A percentile compares a stretch with the other conserved stretches of the same genome.
Conservation (phyloP, 768 basidiomycete genomes). For the Leccinum longicurvipes region DNA sequence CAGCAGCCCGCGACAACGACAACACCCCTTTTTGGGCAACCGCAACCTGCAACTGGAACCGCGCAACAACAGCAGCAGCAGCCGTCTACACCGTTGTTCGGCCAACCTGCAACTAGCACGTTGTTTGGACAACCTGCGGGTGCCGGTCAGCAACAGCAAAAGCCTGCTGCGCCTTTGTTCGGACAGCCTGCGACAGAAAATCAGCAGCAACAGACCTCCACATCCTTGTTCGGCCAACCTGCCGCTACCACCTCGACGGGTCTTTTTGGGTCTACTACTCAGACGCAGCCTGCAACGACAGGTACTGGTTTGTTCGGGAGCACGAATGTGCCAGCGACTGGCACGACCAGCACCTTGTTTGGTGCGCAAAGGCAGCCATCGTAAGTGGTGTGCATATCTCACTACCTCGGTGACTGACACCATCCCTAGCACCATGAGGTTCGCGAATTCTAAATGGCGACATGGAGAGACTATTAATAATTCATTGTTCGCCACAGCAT, state of each 20-base stretch:
- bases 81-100: constrained; percentile 33
- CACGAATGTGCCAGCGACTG: constrained; percentile 4
- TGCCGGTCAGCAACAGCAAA: constrained; percentile 25
- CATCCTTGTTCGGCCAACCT: constrained; percentile 38
- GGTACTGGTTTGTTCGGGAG: constrained; percentile 29
- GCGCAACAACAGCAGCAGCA: constrained; percentile 36
- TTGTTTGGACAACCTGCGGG: constrained; percentile 39
- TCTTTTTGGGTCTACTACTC: constrained; percentile 19
- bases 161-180: constrained; percentile 24
- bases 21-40: constrained; percentile 31
- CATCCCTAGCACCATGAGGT: constrained; percentile 27
- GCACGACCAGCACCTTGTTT: constrained; percentile 17
- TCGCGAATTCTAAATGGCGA: neutral
- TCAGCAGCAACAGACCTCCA: constrained; percentile 31
- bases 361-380: constrained; percentile 33
- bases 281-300: constrained; percentile 16
- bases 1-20: constrained; percentile 25
- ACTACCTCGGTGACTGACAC: neutral
- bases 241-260: constrained; percentile 14
- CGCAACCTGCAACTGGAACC: constrained; percentile 30
- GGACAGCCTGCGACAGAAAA: constrained; percentile 30
- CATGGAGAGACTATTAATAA: neutral
- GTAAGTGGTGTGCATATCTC: constrained; percentile 14
- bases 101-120: constrained; percentile 28
- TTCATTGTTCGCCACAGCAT: constrained; percentile 15